phyloP scores from a whole-genome alignment of 2,329 filamentous ascomycete species.

The Cryphonectria carpinicola region DNA sequence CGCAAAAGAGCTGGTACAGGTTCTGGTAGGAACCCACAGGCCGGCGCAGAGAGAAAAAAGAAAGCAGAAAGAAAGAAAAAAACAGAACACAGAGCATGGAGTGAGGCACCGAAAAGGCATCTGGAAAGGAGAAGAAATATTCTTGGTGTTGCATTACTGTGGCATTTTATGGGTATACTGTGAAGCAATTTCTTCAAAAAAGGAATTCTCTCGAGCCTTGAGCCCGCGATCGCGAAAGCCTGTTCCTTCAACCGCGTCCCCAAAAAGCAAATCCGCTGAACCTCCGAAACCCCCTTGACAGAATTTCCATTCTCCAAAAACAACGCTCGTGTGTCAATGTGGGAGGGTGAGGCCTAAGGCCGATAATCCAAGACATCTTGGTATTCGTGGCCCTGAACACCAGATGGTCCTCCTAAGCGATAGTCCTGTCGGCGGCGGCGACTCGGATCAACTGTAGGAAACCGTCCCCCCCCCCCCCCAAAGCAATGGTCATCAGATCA shows the following conservation, averaged over 20 bases:
- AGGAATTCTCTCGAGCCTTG: neutral
- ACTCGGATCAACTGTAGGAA: neutral
- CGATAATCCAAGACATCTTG: neutral
- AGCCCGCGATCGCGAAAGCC: constrained; percentile 3
- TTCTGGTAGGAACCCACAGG: constrained; percentile 50
- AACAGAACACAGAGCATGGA: neutral
- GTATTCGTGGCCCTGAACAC: constrained; percentile 1
- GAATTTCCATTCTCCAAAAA: neutral
- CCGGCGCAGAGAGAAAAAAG: neutral
- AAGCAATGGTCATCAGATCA: constrained; percentile 16
- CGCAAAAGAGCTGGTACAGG: constrained; percentile 56
- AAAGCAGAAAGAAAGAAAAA: neutral
- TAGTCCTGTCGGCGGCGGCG: neutral
- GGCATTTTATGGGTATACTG: constrained; percentile 19
- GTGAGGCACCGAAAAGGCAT: constrained; percentile 23
- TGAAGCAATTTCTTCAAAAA: constrained; percentile 14
- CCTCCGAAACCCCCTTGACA: neutral
- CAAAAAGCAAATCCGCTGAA: neutral
- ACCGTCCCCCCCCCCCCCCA: too few relatives aligned
- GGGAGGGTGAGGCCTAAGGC: neutral
- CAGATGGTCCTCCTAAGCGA: neutral
- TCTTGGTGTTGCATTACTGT: constrained; percentile 3
- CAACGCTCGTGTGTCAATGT: neutral
- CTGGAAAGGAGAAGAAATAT: neutral
- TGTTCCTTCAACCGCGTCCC: neutral